These are phyloP conservation scores for Boletus rubescentipes DNA, from an alignment of 768 basidiomycete genomes.

Conservation along the genomic window DNA sequence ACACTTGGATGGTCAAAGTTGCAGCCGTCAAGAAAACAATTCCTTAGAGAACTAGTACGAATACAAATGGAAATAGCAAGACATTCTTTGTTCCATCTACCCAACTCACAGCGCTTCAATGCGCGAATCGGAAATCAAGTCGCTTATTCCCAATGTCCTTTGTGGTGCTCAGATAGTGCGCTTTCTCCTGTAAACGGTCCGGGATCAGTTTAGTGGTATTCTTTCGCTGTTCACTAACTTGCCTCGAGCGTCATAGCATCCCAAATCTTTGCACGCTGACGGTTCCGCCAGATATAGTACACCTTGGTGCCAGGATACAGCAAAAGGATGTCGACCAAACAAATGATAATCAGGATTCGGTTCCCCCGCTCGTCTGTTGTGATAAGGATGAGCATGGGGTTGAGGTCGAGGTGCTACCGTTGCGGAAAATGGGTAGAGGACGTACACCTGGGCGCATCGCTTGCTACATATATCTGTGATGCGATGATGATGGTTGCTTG, in stretches of 20 bases:
- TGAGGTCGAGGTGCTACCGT: no score
- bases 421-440: neutral
- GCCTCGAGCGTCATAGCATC: slow-evolving; percentile 52
- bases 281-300: slow-evolving; percentile 60
- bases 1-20: no score
- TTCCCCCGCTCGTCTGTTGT: no score
- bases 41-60: no score
- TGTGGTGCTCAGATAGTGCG: slow-evolving; percentile 39
- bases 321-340: slow-evolving; percentile 44
- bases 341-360: no score
- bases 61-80: no score
- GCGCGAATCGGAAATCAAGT: slow-evolving; percentile 63
- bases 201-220: neutral
- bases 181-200: slow-evolving; percentile 42
- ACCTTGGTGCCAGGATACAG: slow-evolving; percentile 54
- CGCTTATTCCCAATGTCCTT: slow-evolving; percentile 57
- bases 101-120: slow-evolving; percentile 28
- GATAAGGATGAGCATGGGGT: no score
- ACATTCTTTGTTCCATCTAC: no score
- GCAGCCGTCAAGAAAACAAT: no score
- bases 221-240: neutral
- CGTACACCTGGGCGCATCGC: slow-evolving; percentile 58
- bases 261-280: slow-evolving; percentile 52
- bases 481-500: slow-evolving; percentile 46
- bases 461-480: slow-evolving; percentile 55